Base-by-base conservation (phyloP, 257 asterid species). In the Solanum tarapatanum region DNA sequence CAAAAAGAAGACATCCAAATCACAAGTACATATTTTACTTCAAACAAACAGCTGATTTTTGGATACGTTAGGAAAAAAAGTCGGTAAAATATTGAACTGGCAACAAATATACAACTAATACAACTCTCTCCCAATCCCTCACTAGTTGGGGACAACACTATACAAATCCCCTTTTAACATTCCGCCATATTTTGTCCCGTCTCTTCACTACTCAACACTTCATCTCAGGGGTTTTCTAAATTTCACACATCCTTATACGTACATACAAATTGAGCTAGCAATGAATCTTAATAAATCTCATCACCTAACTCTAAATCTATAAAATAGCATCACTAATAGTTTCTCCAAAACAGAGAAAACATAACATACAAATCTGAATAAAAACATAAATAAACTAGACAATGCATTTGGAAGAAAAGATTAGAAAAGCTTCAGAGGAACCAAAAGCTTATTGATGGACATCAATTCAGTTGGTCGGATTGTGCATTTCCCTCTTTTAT, bases 401-500 rank as follows among this genome's bases (percentile, higher is more conserved):
- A 9, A n/a, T 7, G 24, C 16, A 73, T 21, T 73, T 35, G 82
- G 26, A 35, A 73, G 82, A 43, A 73, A 14, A 73, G 4, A 73
- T 73, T 19, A 16, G 28, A 11, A 32, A 7, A 73, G 14, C 19
- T 19, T 7, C 14, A 2, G 1, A 73, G 9, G 36, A 39, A n/a
- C 36, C 39, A 48, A 51, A 33, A 12, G 88, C 98, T 92, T 89
- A 96, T 98, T 96, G 8, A 94, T 91, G 48, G 96, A 89, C 94
- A 94, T 94, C 99, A 98, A 95, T 60, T 94, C 96, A 0, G 97
- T 97, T 79, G 96, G 93, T 41, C 93, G 91, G 90, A 96, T 94
- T 26, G 94, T 92, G 93, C 98, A 96, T 90, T 95, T 96, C 43
- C 98, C 98, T 92, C 99, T 92, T 90, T 90, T 96, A 93, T 94